Conservation (phyloP, 768 basidiomycete species). For the Mrakia blollopis region DNA sequence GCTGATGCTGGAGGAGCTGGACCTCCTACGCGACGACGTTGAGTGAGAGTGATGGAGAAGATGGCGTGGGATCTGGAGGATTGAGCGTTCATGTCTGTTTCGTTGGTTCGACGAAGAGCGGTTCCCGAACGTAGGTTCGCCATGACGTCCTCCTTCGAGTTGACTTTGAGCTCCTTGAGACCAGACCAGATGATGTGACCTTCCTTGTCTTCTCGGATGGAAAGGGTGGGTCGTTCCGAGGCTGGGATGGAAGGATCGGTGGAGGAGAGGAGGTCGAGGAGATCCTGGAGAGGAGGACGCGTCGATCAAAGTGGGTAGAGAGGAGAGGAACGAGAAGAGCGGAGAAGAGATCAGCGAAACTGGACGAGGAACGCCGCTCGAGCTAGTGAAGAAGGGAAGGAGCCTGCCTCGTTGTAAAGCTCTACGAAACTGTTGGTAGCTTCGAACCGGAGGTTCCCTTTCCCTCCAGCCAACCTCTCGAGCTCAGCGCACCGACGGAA, state of each 20-base stretch:
- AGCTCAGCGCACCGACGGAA: conserved; percentile 71
- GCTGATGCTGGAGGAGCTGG: conserved; percentile 16
- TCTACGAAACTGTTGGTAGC: conserved; percentile 66
- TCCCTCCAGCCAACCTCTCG: conserved; percentile 59
- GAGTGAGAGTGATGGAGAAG: conserved; percentile 89
- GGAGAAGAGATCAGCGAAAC: neutral
- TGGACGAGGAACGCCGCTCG: neutral
- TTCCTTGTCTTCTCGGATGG: conserved; percentile 94
- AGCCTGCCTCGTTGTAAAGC: conserved; percentile 76
- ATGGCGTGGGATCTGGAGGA: conserved; percentile 98
- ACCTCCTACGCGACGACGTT: conserved; percentile 57
- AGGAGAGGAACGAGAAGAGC: neutral
- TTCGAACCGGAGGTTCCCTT: conserved; percentile 58
- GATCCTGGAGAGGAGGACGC: conserved; percentile 50
- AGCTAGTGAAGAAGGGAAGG: neutral
- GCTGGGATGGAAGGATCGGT: conserved; percentile 47
- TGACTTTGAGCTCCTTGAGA: conserved; percentile 84
- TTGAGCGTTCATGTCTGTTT: conserved; percentile 98
- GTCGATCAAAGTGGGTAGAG: no score
- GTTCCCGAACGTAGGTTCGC: conserved; percentile 75
- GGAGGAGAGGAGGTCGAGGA: conserved; percentile 80
- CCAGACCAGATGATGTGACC: conserved; percentile 97
- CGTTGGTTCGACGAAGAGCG: conserved; percentile 84
- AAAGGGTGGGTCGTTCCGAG: conserved; percentile 61
- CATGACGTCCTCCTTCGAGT: conserved; percentile 84